Percentiles rank a stretch among this genome's conserved stretches.
These are phyloP conservation scores for Anthoceros angustus DNA, from an alignment of 225 moss, liverwort and hornwort species.

Conservation along the genomic window DNA sequence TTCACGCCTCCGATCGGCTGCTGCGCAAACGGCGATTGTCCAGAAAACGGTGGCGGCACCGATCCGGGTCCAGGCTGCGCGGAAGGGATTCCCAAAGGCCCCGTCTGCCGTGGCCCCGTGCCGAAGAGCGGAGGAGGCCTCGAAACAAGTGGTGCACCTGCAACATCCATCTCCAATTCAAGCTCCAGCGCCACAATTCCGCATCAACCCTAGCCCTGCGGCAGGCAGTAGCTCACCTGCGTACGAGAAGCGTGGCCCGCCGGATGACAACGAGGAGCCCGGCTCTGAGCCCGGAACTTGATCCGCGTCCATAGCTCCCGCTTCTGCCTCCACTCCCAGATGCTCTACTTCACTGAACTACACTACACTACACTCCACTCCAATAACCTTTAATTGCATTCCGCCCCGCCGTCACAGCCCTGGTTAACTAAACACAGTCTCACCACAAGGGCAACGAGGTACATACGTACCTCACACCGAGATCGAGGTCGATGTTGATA, in stretches of 20 bases:
- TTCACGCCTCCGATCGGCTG: background rate
- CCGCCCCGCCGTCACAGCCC: too few relatives aligned
- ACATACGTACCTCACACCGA: too few relatives aligned
- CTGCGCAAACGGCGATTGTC: background rate
- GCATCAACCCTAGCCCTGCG: background rate
- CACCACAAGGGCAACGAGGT: too few relatives aligned
- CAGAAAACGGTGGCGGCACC: background rate
- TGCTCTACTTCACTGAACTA: too few relatives aligned
- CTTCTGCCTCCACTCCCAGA: background rate
- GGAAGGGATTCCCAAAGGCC: background rate
- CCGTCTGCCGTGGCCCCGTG: background rate
- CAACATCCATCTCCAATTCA: background rate
- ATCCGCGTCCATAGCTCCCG: constrained; percentile 1
- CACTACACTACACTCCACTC: too few relatives aligned
- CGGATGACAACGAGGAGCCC: background rate
- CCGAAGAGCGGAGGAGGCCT: background rate
- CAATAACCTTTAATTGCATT: too few relatives aligned
- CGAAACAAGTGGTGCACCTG: background rate
- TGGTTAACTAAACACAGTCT: too few relatives aligned
- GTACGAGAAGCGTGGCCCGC: background rate
- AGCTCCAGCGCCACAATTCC: background rate
- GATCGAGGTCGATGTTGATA: too few relatives aligned
- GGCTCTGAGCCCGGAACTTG: background rate
- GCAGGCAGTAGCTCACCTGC: background rate
- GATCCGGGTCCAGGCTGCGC: background rate